Evolutionary conservation across 2,329 filamentous ascomycete genomes (phyloP).

Genomic region (Aspergillus latus): DNA sequence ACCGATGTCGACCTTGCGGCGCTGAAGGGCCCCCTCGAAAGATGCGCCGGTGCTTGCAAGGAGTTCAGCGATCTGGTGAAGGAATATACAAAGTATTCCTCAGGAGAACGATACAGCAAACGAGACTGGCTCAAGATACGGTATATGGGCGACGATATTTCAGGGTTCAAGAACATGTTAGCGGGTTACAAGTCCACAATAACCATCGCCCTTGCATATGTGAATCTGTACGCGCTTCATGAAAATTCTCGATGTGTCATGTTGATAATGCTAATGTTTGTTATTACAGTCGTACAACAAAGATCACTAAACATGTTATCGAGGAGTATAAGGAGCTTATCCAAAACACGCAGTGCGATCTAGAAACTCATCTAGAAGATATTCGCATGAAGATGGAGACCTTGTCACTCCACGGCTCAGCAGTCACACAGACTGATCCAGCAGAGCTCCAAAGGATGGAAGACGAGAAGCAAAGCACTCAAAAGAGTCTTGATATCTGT

Average conservation of each 20-base stretch:
- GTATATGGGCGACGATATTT: background rate
- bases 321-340: background rate
- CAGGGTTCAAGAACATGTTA: background rate
- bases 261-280: background rate
- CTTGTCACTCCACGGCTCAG: background rate
- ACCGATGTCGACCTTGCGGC: background rate
- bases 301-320: background rate
- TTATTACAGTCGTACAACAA: background rate
- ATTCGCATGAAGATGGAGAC: background rate
- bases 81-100: background rate
- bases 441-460: background rate
- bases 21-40: background rate
- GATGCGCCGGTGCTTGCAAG: background rate
- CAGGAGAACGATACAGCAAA: background rate
- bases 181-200: background rate
- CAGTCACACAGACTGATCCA: background rate
- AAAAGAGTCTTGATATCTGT: conserved; percentile 7
- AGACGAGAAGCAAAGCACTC: background rate
- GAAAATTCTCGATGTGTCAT: background rate
- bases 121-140: background rate
- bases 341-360: background rate
- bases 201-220: background rate
- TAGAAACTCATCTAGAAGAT: background rate
- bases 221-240: background rate
- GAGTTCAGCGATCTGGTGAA: background rate